Evolutionary conservation across 768 basidiomycete genomes (phyloP), one percentile per base, ranked within the genome.

Genomic region (Mycena pura): DNA sequence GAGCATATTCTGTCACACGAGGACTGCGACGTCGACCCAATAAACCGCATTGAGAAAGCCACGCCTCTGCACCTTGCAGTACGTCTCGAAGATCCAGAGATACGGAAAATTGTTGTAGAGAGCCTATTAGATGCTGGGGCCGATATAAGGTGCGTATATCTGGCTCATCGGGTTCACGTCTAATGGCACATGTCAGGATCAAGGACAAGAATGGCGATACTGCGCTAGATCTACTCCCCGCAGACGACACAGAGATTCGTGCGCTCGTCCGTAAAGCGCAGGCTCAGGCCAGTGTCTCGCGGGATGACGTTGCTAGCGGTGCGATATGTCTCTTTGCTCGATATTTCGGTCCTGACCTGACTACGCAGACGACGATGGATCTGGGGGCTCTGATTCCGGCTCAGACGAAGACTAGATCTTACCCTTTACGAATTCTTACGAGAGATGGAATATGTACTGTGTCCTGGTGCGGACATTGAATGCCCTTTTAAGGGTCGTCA

Each of bases 31-130:
- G 91, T 93, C 49, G 92, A 95, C 71, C 85, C 86, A 17, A 78
- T 84, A 68, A 94, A 94, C 74, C 80, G 81, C 19, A 69, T 90
- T 27, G 86, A 89, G 46, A 82, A 82, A 9, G 86, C 86, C 7
- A 95, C 93, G 0, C 93, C 93, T 4, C 78, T 95, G 15, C 93
- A 94, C 72, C 81, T 92, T 24, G 92, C 91, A 8, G 73, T 90
- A 8, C 74, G 76, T 62, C 72, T 90, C 41, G 77, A 84, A 31
- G 80, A 89, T 61, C 72, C 71, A 2, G 89, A 86, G 27, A 71
- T 86, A 21, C 75, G 91, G 44, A 69, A 73, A 46, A 74, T 78
- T 45, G 77, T 92, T 8, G 84, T 90, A 40, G 79, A 84, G 67
- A 86, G 82, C 61, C 73, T 95, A 58, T 74, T 94, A 4, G 93